Conservation (phyloP, 192 early-diverging fungal genomes). For the Chytriomyces hyalinus region DNA sequence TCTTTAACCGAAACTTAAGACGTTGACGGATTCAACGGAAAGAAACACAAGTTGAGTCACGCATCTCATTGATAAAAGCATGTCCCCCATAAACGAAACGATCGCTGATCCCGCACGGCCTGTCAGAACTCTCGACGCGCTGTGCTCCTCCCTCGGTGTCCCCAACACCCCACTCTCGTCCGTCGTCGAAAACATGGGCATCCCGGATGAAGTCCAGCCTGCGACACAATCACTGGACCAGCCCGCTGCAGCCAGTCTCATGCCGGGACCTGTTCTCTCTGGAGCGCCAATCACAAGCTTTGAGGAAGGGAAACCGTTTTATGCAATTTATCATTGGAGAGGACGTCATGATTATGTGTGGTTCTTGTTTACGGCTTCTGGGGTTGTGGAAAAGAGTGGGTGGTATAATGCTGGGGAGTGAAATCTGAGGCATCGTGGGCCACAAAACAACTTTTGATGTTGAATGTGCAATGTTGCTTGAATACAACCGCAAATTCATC, state of each 20-base stretch:
- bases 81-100: not conserved
- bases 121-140: not conserved
- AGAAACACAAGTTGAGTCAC: constrained; percentile 2
- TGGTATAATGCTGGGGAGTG: not conserved
- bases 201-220: constrained; percentile 4
- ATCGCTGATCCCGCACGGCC: too few relatives aligned
- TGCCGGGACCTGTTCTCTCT: constrained; percentile 19
- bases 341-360: constrained; percentile 18
- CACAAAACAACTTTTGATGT: too few relatives aligned
- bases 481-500: too few relatives aligned
- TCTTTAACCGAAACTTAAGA: not conserved
- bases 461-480: too few relatives aligned
- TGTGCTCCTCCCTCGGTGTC: not conserved
- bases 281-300: not conserved
- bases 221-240: not conserved
- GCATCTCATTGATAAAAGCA: not conserved
- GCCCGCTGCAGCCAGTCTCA: not conserved
- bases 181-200: constrained; percentile 15
- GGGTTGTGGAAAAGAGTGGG: not conserved
- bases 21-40: constrained; percentile 29
- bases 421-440: not conserved
- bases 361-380: constrained; percentile 1
- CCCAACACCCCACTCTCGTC: not conserved
- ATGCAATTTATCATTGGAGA: constrained; percentile 27
- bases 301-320: not conserved